Evolutionary conservation across 192 early-diverging fungal species (phyloP).

Genomic region (Bifiguratus adelaidae): DNA sequence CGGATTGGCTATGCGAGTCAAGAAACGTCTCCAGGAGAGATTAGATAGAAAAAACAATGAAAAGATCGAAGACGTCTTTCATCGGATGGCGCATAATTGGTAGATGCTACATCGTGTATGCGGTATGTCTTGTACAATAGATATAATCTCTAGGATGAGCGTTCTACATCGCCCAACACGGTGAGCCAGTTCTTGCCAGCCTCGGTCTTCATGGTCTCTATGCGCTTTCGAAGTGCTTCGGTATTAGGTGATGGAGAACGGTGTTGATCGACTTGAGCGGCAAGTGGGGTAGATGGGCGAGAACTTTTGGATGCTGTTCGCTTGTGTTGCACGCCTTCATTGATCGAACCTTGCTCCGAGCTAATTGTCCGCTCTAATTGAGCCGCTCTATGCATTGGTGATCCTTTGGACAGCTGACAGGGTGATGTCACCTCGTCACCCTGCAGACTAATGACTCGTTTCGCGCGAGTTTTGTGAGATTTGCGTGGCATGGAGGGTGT

Average conservation of each 20-base stretch:
- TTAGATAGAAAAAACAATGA: too few relatives aligned
- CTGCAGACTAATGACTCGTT: too few relatives aligned
- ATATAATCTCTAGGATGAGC: too few relatives aligned
- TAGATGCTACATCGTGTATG: too few relatives aligned
- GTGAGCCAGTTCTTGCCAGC: conserved; percentile 39
- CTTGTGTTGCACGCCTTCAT: background rate
- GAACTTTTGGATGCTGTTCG: background rate
- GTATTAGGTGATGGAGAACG: too few relatives aligned
- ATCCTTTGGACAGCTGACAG: background rate
- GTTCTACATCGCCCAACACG: conserved; percentile 39
- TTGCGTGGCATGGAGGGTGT: background rate
- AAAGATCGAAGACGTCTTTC: too few relatives aligned
- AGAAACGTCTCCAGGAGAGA: too few relatives aligned
- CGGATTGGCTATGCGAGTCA: too few relatives aligned
- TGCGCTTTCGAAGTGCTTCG: conserved; percentile 29
- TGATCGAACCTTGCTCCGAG: conserved; percentile 9
- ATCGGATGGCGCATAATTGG: too few relatives aligned
- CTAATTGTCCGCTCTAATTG: conserved; percentile 4
- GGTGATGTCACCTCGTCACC: too few relatives aligned
- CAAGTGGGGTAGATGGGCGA: conserved; percentile 1
- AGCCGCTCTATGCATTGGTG: conserved; percentile 2
- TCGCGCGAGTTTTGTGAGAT: background rate
- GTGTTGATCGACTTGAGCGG: conserved; percentile 4
- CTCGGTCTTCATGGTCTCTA: conserved; percentile 38
- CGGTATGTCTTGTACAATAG: too few relatives aligned